Evolutionary conservation across 108 stramenopile genomes (phyloP).

Genomic region (Nitzschia sp.): DNA sequence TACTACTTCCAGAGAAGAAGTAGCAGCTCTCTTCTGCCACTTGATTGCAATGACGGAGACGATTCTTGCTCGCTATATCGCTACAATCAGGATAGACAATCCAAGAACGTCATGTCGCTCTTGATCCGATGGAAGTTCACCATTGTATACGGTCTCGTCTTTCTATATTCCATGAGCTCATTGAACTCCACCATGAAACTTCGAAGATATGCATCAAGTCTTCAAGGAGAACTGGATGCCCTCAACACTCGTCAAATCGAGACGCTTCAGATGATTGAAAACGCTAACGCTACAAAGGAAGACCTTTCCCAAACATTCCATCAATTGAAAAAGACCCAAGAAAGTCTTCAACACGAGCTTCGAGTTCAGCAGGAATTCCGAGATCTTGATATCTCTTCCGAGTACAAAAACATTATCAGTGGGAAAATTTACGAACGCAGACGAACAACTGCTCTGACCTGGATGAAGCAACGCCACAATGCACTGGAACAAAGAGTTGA

Average conservation of each 20-base stretch:
- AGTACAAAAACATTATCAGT: neutral
- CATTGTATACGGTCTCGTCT: neutral
- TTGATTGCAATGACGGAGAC: neutral
- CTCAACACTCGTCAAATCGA: slow-evolving; percentile 4
- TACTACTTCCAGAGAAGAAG: neutral
- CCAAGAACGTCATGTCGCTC: neutral
- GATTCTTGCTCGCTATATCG: neutral
- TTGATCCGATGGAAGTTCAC: neutral
- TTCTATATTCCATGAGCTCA: neutral
- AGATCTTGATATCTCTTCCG: slow-evolving; percentile 9
- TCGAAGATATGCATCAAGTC: too few species aligned
- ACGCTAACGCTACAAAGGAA: slow-evolving; percentile 7
- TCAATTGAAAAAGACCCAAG: slow-evolving; percentile 19
- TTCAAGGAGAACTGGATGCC: slow-evolving; percentile 16
- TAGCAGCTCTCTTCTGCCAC: neutral
- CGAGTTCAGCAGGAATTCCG: slow-evolving; percentile 39
- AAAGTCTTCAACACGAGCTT: slow-evolving; percentile 26
- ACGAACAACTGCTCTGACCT: slow-evolving; percentile 22
- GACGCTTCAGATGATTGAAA: slow-evolving; percentile 11
- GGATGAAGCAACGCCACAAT: slow-evolving; percentile 48
- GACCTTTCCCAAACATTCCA: neutral
- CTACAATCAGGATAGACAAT: neutral
- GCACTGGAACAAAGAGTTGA: slow-evolving; percentile 31
- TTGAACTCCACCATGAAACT: too few species aligned
- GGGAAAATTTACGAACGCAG: slow-evolving; percentile 19